phyloP scores from a whole-genome alignment of 225 moss, liverwort and hornwort species.

The Marchantia paleacea region DNA sequence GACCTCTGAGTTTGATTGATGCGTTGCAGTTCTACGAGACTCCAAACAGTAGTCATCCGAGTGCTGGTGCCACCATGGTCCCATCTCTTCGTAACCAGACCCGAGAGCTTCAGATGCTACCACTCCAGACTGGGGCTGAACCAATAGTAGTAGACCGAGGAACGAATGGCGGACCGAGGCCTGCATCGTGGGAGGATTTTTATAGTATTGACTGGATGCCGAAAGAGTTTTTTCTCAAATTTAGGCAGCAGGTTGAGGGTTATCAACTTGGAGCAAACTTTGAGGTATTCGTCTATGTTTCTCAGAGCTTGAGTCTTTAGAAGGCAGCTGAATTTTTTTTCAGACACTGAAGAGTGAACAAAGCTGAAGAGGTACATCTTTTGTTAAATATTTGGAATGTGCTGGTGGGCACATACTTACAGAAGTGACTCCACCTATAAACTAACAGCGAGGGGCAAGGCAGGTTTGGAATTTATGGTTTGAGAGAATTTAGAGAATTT shows the following conservation, averaged over 20 bases:
- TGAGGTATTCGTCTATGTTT: slow-evolving; percentile 50
- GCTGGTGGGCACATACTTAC: neutral
- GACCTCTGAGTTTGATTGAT: neutral
- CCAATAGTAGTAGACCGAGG: slow-evolving; percentile 29
- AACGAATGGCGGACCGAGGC: slow-evolving; percentile 25
- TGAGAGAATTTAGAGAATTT: neutral
- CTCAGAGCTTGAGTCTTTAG: neutral
- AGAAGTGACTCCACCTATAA: neutral
- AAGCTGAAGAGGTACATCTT: too few species aligned
- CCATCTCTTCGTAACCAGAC: slow-evolving; percentile 20
- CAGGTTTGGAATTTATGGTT: neutral
- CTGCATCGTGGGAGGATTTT: slow-evolving; percentile 45
- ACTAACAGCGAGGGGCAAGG: neutral
- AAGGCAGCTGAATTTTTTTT: neutral
- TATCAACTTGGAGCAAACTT: slow-evolving; percentile 88
- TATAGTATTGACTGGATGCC: slow-evolving; percentile 88
- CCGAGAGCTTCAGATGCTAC: slow-evolving; percentile 40
- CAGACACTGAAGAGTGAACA: too few species aligned
- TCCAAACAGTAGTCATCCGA: slow-evolving; percentile 16
- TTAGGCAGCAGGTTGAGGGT: slow-evolving; percentile 86
- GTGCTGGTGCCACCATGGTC: neutral
- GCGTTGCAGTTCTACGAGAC: slow-evolving; percentile 22
- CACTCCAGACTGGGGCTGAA: slow-evolving; percentile 35
- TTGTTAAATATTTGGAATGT: neutral
- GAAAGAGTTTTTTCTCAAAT: slow-evolving; percentile 70